Conservation (phyloP, 2,329 filamentous ascomycete genomes). For the Blastomyces gilchristii region DNA sequence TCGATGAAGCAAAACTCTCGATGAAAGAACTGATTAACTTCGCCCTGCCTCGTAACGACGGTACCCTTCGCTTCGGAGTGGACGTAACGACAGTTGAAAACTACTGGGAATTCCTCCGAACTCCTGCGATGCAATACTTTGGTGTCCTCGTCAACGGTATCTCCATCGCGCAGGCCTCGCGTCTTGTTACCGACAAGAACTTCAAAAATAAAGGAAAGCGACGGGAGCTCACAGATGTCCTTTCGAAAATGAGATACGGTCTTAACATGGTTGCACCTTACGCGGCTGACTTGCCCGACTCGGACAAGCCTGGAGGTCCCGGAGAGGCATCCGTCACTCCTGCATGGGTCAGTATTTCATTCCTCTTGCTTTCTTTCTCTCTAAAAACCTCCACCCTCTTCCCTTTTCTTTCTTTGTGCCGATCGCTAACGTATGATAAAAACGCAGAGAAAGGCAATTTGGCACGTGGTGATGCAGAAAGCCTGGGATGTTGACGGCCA, state of each 20-base stretch:
- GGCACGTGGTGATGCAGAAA: slow-evolving; percentile 16
- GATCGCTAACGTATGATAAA: background rate
- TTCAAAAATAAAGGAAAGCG: slow-evolving; percentile 6
- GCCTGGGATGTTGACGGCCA: slow-evolving; percentile 5
- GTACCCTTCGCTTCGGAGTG: slow-evolving; percentile 6
- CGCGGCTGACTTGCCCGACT: slow-evolving; percentile 10
- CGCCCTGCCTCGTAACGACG: slow-evolving; percentile 6
- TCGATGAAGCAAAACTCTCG: slow-evolving; percentile 5
- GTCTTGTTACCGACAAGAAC: slow-evolving; percentile 7
- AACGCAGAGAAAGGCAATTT: slow-evolving; percentile 13
- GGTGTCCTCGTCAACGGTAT: slow-evolving; percentile 3
- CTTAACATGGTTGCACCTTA: slow-evolving; percentile 14
- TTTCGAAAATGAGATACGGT: slow-evolving; percentile 1
- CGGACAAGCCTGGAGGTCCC: slow-evolving; percentile 12
- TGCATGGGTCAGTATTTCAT: slow-evolving; percentile 12
- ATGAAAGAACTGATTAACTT: slow-evolving; percentile 9
- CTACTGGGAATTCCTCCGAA: slow-evolving; percentile 8
- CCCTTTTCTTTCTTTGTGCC: background rate
- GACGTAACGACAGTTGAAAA: slow-evolving; percentile 7
- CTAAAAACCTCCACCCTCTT: background rate
- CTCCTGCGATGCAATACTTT: slow-evolving; percentile 1
- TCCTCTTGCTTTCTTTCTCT: background rate
- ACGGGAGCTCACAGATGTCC: slow-evolving; percentile 6
- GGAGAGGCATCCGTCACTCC: slow-evolving; percentile 17
- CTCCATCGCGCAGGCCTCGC: slow-evolving; percentile 7